Conservation (phyloP, 495 filamentous ascomycete species). For the Penicillium taxi region DNA sequence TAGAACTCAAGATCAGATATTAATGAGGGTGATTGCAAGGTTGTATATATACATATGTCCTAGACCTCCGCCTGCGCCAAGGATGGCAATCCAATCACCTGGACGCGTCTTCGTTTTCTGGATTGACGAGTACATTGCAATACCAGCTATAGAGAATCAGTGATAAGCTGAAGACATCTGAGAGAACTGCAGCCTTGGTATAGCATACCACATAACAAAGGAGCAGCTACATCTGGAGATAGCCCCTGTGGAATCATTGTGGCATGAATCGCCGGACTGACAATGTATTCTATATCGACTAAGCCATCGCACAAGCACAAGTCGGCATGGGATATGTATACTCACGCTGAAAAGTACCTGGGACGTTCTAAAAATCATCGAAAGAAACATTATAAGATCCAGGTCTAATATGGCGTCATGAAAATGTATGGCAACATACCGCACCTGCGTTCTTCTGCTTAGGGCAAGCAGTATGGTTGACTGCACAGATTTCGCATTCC, state of each 20-base stretch:
- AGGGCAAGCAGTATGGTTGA: conserved; percentile 40
- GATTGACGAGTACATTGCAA: conserved; percentile 43
- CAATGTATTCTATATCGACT: conserved; percentile 37
- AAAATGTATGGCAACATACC: conserved; percentile 16
- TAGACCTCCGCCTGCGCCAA: conserved; percentile 38
- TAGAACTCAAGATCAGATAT: neutral
- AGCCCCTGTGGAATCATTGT: conserved; percentile 31
- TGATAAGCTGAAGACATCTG: neutral
- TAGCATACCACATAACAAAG: conserved; percentile 33
- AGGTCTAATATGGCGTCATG: neutral
- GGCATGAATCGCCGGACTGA: conserved; percentile 35
- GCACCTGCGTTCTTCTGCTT: conserved; percentile 39
- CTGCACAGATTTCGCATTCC: conserved; percentile 38
- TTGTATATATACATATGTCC: conserved; percentile 31
- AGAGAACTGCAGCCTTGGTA: neutral
- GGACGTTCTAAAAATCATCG: conserved; percentile 26
- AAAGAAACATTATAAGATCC: neutral
- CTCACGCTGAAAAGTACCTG: conserved; percentile 40
- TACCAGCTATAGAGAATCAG: conserved; percentile 24
- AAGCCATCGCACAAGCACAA: too few relatives aligned
- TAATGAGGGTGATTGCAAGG: neutral
- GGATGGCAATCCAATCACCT: conserved; percentile 35
- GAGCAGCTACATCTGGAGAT: conserved; percentile 28
- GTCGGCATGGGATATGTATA: neutral
- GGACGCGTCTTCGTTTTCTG: conserved; percentile 34